Base-by-base conservation (phyloP, 805 yeast species). In the Saturnispora gosingensis region DNA sequence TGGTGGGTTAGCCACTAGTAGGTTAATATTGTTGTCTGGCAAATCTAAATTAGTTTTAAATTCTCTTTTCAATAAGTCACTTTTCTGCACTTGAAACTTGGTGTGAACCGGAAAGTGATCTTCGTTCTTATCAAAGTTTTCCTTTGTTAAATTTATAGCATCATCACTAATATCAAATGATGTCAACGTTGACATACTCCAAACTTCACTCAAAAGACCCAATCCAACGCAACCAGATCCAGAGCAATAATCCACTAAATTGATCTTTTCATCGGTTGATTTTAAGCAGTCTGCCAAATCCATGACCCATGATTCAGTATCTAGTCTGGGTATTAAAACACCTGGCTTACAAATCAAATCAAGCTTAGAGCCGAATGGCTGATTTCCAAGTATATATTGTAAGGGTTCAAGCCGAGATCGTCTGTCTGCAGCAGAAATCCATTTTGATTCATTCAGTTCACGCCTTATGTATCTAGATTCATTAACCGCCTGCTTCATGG, bases 271-370 rank as follows among this genome's bases (percentile, higher is more conserved):
- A 24, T 43, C 9, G 24, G 16, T 38, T 22, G 27, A 27, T 5
- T 46, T 49, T 16, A 58, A 46, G 1, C 60, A 48, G 7, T 54
- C 28, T 8, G 70, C 65, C 20, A 85, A 62, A 50, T 72, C 73
- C 28, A 69, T 35, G 9, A 77, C 71, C 97, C 97, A 91, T 61
- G 88, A 96, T 64, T 91, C 98, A 0, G 99, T 91, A 63, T 91
- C 99, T 85, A 91, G 82, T 47, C 99, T 68, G 0, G 99, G 98
- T 27, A 91, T 90, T 54, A 91, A 68, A 2, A 88, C 97, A 0
- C 81, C 81, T 1, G 69, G 70, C 28, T 66, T 59, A 59, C 96
- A 87, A 25, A 59, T 52, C 4, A 91, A 74, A 11, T 77, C 78
- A 46, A 91, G 62, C 2, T 64, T 60, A 18, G 44, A 15, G 0